Percentiles rank a stretch among this genome's conserved stretches.
Evolutionary conservation across 768 basidiomycete species (phyloP).

Genomic region (Hebeloma cylindrosporum): DNA sequence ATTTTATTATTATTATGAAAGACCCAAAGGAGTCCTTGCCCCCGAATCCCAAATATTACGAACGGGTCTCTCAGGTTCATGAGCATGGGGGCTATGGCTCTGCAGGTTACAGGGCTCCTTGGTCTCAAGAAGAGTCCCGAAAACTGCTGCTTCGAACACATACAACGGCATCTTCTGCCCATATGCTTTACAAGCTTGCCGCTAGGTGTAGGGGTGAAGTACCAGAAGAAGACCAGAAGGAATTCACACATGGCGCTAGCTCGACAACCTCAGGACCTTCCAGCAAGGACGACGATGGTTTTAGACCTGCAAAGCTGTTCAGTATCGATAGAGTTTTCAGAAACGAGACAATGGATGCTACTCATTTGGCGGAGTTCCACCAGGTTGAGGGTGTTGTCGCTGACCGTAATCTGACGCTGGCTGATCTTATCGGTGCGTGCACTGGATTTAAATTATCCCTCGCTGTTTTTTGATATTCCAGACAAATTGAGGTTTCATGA

Average conservation of each 20-base stretch:
- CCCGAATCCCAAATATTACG: slow-evolving; percentile 83
- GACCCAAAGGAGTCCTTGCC: slow-evolving; percentile 78
- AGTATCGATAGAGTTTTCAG: slow-evolving; percentile 98
- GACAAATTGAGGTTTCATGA: slow-evolving; percentile 81
- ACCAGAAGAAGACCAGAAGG: slow-evolving; percentile 39
- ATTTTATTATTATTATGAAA: slow-evolving; percentile 23
- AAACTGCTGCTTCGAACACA: slow-evolving; percentile 95
- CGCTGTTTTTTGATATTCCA: neutral
- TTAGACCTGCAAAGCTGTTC: slow-evolving; percentile 91
- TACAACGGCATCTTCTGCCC: slow-evolving; percentile 91
- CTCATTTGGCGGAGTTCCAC: slow-evolving; percentile 98
- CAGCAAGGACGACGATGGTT: slow-evolving; percentile 57
- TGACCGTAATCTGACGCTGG: slow-evolving; percentile 87
- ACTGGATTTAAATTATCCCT: neutral
- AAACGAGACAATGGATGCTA: slow-evolving; percentile 98
- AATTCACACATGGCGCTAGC: slow-evolving; percentile 40
- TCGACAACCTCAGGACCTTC: slow-evolving; percentile 26
- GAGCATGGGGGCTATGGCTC: slow-evolving; percentile 89
- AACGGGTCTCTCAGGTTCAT: slow-evolving; percentile 80
- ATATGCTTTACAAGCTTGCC: slow-evolving; percentile 93
- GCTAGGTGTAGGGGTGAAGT: slow-evolving; percentile 72
- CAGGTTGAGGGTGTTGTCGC: slow-evolving; percentile 99
- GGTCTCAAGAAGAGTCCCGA: slow-evolving; percentile 88
- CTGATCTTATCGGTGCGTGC: slow-evolving; percentile 85
- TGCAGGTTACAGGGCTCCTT: slow-evolving; percentile 95